These are phyloP conservation scores for Claviceps pusilla DNA, from an alignment of 2,329 filamentous ascomycete genomes.

Conservation along the genomic window DNA sequence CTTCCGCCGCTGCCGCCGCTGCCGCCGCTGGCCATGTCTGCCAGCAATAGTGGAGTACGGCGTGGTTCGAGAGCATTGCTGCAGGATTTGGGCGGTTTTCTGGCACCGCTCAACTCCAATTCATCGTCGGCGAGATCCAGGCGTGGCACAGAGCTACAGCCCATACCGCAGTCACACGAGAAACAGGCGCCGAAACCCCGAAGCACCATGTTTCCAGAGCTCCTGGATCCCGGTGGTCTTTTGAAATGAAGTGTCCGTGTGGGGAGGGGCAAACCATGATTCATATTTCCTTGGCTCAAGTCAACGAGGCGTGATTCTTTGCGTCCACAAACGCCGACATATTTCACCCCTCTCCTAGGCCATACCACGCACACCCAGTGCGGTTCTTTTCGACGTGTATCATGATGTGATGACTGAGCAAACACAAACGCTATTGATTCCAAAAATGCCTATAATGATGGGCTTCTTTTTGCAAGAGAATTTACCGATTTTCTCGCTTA, in stretches of 20 bases:
- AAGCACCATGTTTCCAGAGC: conserved; percentile 17
- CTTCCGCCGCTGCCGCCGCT: no score
- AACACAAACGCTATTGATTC: no score
- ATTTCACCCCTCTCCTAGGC: no score
- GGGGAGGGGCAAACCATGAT: no score
- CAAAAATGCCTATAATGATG: no score
- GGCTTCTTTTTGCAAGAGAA: no score
- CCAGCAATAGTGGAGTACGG: conserved; percentile 29
- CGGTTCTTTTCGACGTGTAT: no score
- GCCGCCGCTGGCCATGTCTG: conserved; percentile 30
- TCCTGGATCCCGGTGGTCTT: conserved; percentile 27
- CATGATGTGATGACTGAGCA: no score
- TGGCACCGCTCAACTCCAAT: conserved; percentile 26
- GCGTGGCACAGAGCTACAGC: conserved; percentile 28
- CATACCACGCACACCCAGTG: no score
- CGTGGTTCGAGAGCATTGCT: conserved; percentile 43
- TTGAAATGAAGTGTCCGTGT: conserved; percentile 14
- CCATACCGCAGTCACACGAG: conserved; percentile 28
- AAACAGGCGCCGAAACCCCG: conserved; percentile 19
- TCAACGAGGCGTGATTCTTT: background rate
- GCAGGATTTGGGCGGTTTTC: conserved; percentile 41
- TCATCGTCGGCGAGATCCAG: conserved; percentile 17
- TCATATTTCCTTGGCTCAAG: background rate
- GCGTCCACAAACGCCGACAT: no score
- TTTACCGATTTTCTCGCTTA: no score